These are phyloP conservation scores for Plasmodium gonderi DNA, from an alignment of 169 alveolate genomes.

Conservation along the genomic window DNA sequence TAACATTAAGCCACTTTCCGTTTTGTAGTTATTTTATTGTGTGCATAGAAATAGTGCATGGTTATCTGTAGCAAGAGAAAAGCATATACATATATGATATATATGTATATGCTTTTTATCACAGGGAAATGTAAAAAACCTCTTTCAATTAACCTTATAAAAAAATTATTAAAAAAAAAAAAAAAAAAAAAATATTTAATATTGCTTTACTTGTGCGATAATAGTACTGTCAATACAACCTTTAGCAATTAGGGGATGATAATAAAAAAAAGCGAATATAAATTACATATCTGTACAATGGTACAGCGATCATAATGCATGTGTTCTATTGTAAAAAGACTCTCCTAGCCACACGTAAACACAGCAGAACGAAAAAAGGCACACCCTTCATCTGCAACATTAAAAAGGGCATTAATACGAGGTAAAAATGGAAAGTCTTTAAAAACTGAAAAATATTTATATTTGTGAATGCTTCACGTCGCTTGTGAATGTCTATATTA, in stretches of 20 bases:
- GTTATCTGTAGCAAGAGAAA: no score
- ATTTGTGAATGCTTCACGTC: background rate
- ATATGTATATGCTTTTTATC: no score
- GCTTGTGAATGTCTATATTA: background rate
- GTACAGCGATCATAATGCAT: background rate
- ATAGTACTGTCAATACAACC: constrained; percentile 7
- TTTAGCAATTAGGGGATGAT: constrained; percentile 59
- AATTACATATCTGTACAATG: constrained; percentile 6
- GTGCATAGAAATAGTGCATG: no score
- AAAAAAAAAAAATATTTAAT: constrained; percentile 20
- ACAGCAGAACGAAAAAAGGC: constrained; percentile 47
- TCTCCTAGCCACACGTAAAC: background rate
- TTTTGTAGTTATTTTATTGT: no score
- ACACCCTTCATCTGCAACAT: background rate
- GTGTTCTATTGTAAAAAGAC: background rate
- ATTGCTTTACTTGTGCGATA: background rate
- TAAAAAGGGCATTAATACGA: constrained; percentile 20
- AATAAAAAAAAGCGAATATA: constrained; percentile 20
- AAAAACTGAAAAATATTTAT: constrained; percentile 44
- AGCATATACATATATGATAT: no score
- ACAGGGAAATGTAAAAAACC: no score
- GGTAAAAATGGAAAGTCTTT: constrained; percentile 17
- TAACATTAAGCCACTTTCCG: no score
- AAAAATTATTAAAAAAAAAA: background rate
- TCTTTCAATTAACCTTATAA: no score